Evolutionary conservation across 2,329 filamentous ascomycete genomes (phyloP), one percentile per base, ranked within the genome.

Genomic region (Albifimbria verrucaria): DNA sequence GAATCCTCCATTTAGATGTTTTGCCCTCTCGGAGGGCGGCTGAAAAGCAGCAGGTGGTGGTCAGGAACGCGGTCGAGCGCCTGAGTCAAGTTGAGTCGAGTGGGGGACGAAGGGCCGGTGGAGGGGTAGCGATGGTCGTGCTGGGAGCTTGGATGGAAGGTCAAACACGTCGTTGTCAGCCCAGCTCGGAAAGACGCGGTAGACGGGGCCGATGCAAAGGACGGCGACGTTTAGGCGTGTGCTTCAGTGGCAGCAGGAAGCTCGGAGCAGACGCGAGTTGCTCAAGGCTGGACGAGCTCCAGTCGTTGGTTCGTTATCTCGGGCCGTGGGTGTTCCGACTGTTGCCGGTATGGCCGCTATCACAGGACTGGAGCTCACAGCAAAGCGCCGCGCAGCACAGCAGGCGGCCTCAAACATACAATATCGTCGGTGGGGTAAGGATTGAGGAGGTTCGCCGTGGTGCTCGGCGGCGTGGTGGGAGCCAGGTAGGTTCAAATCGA

Each of bases 1-100:
- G 70, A 61, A 24, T 65, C 58, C 32, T 75, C 71, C 64, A 72
- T 70, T 18, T 63, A 64, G 56, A 52, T 49, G 25, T 44, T 51
- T 39, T n/a, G 32, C 32, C 32, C 32, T 39, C 32, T n/a, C 32
- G 32, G 12, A 15, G 32, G 32, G 32, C 32, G 12, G 15, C 12
- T 39, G 12, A n/a, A 39, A 39, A 17, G 32, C 4, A 39, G 32
- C 18, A 12, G 11, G 32, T n/a, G 32, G 18, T n/a, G 15, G 18
- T 4, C 18, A 12, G 12, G 18, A n/a, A 12, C 32, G 18, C 32
- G 32, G 32, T 39, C 18, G 32, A 39, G 12, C 18, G 32, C 18
- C 32, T n/a, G 32, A 39, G 32, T 39, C 32, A n/a, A 39, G 32
- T 17, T 39, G 32, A n/a, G 32, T 17, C 12, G 12, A 12, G 32